Conservation (phyloP, 805 yeast genomes). For the Geotrichum ghanense region DNA sequence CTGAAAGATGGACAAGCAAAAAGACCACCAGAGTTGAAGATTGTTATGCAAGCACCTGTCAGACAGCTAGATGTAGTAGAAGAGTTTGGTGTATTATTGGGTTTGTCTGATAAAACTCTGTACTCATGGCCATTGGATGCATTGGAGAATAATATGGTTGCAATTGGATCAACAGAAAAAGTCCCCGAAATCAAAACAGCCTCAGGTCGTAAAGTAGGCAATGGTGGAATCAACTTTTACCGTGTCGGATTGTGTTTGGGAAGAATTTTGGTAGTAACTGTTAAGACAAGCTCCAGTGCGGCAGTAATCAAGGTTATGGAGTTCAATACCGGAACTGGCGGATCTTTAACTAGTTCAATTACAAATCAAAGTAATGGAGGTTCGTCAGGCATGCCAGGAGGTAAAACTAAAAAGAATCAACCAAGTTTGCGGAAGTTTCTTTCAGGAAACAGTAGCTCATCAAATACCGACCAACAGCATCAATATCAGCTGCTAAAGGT, state of each 20-base stretch:
- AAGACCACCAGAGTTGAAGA: constrained; percentile 30
- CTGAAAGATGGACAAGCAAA: constrained; percentile 42
- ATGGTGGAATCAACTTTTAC: constrained; percentile 82
- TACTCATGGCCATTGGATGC: constrained; percentile 70
- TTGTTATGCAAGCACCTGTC: constrained; percentile 63
- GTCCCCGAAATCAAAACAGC: background rate
- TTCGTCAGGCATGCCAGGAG: constrained; percentile 21
- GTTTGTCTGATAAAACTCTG: constrained; percentile 70
- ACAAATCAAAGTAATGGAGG: no score
- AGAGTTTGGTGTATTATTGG: constrained; percentile 74
- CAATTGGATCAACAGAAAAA: constrained; percentile 25
- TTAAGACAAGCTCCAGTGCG: constrained; percentile 66
- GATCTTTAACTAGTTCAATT: no score
- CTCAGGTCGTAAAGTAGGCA: constrained; percentile 48
- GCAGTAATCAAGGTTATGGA: constrained; percentile 72
- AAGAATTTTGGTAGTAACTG: constrained; percentile 78
- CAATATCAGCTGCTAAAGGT: constrained; percentile 55
- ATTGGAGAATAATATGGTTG: constrained; percentile 25
- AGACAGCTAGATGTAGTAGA: constrained; percentile 86
- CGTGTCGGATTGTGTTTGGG: constrained; percentile 90
- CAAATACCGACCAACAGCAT: constrained; percentile 25
- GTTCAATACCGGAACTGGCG: constrained; percentile 57
- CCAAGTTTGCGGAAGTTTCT: constrained; percentile 27
- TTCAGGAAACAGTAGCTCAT: constrained; percentile 6
- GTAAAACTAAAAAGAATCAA: constrained; percentile 32